Evolutionary conservation across 1,284 basidiomycete species (phyloP), one percentile per base, ranked within the genome.

Genomic region (Inonotus hispidus): DNA sequence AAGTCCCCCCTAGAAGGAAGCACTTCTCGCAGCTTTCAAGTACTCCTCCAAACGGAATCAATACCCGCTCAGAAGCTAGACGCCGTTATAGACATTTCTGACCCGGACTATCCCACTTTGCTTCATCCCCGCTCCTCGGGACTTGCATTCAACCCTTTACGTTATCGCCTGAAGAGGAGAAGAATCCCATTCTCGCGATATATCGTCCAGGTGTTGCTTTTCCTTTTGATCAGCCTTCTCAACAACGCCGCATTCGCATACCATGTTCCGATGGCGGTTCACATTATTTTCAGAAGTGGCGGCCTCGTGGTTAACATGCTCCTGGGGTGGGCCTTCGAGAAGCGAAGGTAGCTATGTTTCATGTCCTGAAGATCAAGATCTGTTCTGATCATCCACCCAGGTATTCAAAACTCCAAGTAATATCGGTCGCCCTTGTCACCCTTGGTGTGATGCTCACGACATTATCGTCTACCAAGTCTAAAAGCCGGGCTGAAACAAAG

Each of bases 241-340:
- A 98, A 98, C 75, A 98, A 97, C 73, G 84, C 83, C 25, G 95
- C 93, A 0, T 97, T 98, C 71, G 90, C 84, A 2, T 94, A 84
- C 68, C 74, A 82, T 62, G 90, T 97, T 61, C 94, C 95, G 14
- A 92, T 97, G 84, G 77, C 92, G 0, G 89, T 98, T 1, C 95
- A 98, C 72, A 97, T 98, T 71, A 92, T 98, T 61, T 98, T 97
- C 70, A 81, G 95, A 39, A 93, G 91, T 67, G 94, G 92, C 1
- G 95, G 94, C n/a, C 74, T 93, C 68, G 81, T 90, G n/a, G 74
- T 92, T 52, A 91, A 87, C 68, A 85, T 94, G 82, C 46, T 88
- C 8, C 76, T 93, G 60, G 92, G 91, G 0, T 87, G 81, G 78
- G 54, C 85, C 1, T 65, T 92, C 14, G 77, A 76, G 1, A 77